Conservation (phyloP, 2,329 filamentous ascomycete genomes). For the Zasmidium angulare region DNA sequence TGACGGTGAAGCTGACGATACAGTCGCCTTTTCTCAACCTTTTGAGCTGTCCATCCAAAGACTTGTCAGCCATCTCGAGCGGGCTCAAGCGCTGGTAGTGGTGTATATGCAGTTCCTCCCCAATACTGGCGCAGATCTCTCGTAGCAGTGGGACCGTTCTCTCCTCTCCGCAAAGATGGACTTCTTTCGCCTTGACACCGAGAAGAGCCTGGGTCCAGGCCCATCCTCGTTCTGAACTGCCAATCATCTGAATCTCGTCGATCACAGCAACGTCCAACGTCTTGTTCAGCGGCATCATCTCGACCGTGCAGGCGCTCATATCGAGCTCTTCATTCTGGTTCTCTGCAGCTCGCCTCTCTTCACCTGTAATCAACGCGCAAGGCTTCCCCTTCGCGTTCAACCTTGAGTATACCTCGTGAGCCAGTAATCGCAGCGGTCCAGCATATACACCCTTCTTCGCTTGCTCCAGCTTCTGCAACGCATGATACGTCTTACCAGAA, state of each 20-base stretch:
- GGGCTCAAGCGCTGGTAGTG: conserved; percentile 81
- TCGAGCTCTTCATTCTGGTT: conserved; percentile 36
- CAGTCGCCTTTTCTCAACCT: conserved; percentile 85
- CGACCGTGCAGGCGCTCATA: conserved; percentile 86
- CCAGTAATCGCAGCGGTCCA: conserved; percentile 81
- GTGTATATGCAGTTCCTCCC: conserved; percentile 80
- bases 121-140: conserved; percentile 72
- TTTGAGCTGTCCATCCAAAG: conserved; percentile 63
- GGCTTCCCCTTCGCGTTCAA: conserved; percentile 73
- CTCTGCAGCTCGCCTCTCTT: conserved; percentile 72
- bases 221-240: conserved; percentile 75
- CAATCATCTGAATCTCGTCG: conserved; percentile 98
- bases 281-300: conserved; percentile 70
- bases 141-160: conserved; percentile 76
- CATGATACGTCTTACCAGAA: conserved; percentile 96
- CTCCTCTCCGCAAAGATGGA: conserved; percentile 91
- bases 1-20: conserved; percentile 79
- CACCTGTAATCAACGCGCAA: conserved; percentile 84
- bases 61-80: conserved; percentile 63
- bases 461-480: conserved; percentile 77
- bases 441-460: conserved; percentile 81
- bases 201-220: conserved; percentile 92
- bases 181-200: conserved; percentile 80
- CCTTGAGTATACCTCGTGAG: conserved; percentile 91
- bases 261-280: conserved; percentile 88